These are phyloP conservation scores for Ballota nigra DNA, from an alignment of 257 asterid genomes.

Conservation along the genomic window DNA sequence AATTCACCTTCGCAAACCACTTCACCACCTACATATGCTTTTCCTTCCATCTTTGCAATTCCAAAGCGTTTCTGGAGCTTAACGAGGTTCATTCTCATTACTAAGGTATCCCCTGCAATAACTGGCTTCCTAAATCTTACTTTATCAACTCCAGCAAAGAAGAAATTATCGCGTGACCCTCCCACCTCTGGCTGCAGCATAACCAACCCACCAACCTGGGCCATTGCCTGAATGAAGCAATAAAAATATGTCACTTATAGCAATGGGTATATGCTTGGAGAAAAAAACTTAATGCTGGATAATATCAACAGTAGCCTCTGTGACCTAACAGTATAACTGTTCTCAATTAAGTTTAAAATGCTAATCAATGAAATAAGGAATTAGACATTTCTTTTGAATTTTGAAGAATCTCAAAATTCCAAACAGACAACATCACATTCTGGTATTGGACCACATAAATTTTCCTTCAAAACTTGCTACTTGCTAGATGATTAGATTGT, in stretches of 20 bases:
- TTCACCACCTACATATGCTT: conserved; percentile 79
- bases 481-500: neutral
- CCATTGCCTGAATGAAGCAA: conserved; percentile 63
- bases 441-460: neutral
- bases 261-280: neutral
- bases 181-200: conserved; percentile 90
- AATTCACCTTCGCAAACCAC: conserved; percentile 81
- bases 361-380: neutral
- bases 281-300: neutral
- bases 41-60: conserved; percentile 81
- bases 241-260: conserved; percentile 12
- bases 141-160: conserved; percentile 90
- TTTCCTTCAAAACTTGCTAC: neutral
- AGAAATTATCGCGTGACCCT: conserved; percentile 70
- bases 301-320: neutral
- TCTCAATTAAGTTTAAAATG: neutral
- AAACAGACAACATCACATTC: neutral
- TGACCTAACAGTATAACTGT: neutral
- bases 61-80: conserved; percentile 81
- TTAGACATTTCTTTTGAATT: neutral
- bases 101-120: conserved; percentile 82
- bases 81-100: conserved; percentile 80
- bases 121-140: conserved; percentile 87
- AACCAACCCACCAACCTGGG: conserved; percentile 85
- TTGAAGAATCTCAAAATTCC: neutral